Conservation (phyloP, 495 filamentous ascomycete genomes). For the Jackrogersella multiformis region DNA sequence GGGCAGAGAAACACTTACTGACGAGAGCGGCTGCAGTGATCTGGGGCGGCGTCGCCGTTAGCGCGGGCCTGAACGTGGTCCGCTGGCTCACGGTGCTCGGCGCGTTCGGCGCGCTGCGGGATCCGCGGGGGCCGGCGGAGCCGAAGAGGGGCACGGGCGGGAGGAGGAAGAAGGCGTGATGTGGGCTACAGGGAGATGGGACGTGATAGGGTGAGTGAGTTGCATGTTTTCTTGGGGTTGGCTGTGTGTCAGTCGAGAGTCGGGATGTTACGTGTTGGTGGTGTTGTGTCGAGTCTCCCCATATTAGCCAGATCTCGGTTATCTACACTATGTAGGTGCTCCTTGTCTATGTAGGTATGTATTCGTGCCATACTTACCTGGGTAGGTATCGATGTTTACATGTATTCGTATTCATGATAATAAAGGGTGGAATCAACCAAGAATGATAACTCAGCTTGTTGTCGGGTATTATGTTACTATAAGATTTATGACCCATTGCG, state of each 20-base stretch:
- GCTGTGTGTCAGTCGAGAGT: neutral
- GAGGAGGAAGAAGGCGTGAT: neutral
- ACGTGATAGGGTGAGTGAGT: neutral
- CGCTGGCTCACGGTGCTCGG: constrained; percentile 62
- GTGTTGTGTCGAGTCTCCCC: neutral
- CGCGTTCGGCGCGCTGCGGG: constrained; percentile 53
- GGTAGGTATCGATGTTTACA: no score
- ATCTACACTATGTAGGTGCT: no score
- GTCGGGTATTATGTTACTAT: neutral
- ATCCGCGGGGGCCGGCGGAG: neutral
- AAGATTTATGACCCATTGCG: neutral
- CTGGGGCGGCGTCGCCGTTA: constrained; percentile 68
- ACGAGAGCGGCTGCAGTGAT: no score
- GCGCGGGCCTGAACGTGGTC: constrained; percentile 60
- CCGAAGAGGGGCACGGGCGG: neutral
- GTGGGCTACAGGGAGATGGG: neutral
- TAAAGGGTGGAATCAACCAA: no score
- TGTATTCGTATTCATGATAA: no score
- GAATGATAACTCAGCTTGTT: no score
- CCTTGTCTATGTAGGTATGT: no score
- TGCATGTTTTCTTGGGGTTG: neutral
- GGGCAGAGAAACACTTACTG: no score
- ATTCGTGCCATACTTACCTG: no score
- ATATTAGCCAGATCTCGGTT: neutral
- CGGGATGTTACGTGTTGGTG: neutral